phyloP scores from a whole-genome alignment of 768 basidiomycete genomes.

The Obba rivulosa region DNA sequence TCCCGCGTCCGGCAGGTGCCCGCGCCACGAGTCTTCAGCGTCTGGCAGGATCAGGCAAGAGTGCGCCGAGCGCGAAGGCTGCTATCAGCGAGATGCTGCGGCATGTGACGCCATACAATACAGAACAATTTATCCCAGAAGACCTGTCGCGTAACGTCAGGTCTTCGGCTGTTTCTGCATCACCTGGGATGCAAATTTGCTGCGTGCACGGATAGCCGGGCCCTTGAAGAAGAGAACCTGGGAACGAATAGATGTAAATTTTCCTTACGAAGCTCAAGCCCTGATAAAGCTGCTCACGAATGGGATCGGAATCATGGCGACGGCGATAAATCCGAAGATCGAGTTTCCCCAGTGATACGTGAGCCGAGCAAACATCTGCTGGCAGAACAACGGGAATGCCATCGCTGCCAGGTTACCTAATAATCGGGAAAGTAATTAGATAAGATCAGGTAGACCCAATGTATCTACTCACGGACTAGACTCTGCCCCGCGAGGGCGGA shows the following conservation, averaged over 20 bases:
- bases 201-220: conserved; percentile 19
- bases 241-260: background rate
- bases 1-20: too few relatives aligned
- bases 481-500: conserved; percentile 51
- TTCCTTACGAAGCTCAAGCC: background rate
- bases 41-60: too few relatives aligned
- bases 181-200: conserved; percentile 21
- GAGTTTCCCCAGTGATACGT: conserved; percentile 47
- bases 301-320: conserved; percentile 40
- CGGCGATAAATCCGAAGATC: conserved; percentile 35
- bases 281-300: conserved; percentile 25
- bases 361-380: conserved; percentile 38
- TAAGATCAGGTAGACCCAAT: too few relatives aligned
- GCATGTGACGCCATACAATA: too few relatives aligned
- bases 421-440: background rate
- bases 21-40: too few relatives aligned
- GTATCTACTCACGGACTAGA: conserved; percentile 33
- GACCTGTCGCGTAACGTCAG: too few relatives aligned
- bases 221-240: conserved; percentile 23
- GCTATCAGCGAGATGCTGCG: too few relatives aligned
- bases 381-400: conserved; percentile 46
- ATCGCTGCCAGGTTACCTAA: conserved; percentile 35
- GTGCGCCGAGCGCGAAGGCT: too few relatives aligned
- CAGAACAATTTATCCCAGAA: too few relatives aligned
- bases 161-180: conserved; percentile 5